Evolutionary conservation across 805 yeast genomes (phyloP).

Genomic region (Maudiozyma saulgeensis): DNA sequence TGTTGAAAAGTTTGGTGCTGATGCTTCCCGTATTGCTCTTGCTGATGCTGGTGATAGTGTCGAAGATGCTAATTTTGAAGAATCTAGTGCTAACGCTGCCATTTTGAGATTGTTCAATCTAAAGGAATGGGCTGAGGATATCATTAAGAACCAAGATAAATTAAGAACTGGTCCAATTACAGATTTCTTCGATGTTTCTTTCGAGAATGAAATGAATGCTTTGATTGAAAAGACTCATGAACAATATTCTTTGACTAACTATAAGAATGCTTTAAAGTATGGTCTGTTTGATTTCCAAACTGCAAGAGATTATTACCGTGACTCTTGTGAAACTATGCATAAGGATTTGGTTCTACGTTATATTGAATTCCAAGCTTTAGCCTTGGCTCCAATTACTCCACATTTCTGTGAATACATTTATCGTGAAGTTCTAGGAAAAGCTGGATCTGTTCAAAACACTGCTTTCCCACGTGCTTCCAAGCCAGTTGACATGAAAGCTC

Average conservation of each 20-base stretch:
- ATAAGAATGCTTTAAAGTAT: slow-evolving; percentile 79
- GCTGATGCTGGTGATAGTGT: slow-evolving; percentile 98
- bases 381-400: slow-evolving; percentile 89
- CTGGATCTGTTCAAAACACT: slow-evolving; percentile 61
- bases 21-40: slow-evolving; percentile 91
- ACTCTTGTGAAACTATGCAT: slow-evolving; percentile 63
- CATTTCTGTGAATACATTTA: slow-evolving; percentile 88
- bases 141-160: slow-evolving; percentile 39
- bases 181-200: slow-evolving; percentile 75
- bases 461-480: slow-evolving; percentile 69
- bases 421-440: slow-evolving; percentile 66
- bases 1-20: slow-evolving; percentile 88
- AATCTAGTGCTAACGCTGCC: slow-evolving; percentile 93
- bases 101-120: slow-evolving; percentile 84
- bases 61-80: slow-evolving; percentile 98
- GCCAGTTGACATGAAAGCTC: slow-evolving; percentile 50
- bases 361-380: slow-evolving; percentile 75
- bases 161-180: slow-evolving; percentile 47
- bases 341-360: slow-evolving; percentile 69
- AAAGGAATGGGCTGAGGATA: slow-evolving; percentile 92
- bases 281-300: slow-evolving; percentile 93
- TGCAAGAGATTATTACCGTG: slow-evolving; percentile 94
- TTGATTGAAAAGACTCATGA: slow-evolving; percentile 66
- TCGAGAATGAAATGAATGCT: slow-evolving; percentile 86
- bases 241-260: slow-evolving; percentile 63